Base-by-base conservation (phyloP, 768 basidiomycete genomes). In the Arthromyces matolae region DNA sequence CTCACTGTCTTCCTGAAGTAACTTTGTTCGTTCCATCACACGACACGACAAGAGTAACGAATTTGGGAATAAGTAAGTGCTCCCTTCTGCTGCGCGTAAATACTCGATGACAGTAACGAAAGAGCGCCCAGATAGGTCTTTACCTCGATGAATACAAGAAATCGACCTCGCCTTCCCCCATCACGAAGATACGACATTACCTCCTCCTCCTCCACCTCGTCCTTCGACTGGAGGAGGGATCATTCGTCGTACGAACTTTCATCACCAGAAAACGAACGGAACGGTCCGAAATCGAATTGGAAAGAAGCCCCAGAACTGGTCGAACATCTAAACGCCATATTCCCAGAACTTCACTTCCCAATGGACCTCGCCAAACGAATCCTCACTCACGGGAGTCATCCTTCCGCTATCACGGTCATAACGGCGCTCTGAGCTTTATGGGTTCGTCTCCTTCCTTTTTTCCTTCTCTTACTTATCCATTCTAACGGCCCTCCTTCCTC, bases 371-470 rank as follows among this genome's bases (percentile, higher is more conserved):
- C n/a, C n/a, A n/a, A n/a, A n/a, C n/a, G n/a, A n/a, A n/a, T n/a
- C n/a, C n/a, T n/a, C n/a, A n/a, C n/a, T n/a, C n/a, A n/a, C n/a
- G n/a, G n/a, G n/a, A n/a, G n/a, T n/a, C n/a, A n/a, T n/a, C n/a
- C 18, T 66, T 75, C 25, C 84, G 90, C 63, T 70, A 73, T 41
- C 57, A 75, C 36, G 86, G 89, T 2, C 86, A 90, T 61, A 91
- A 91, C 57, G 80, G 76, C 37, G 80, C 80, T 8, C 66, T 86
- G 36, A 70, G n/a, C n/a, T n/a, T n/a, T n/a, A n/a, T n/a, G n/a
- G n/a, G n/a, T n/a, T n/a, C n/a, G n/a, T n/a, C n/a, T 76, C 31
- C 92, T 92, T 59, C 71, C 89, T 19, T 89, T 89, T 87, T 55
- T 45, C 79, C 66, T 5, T 40, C 38, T 31, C 13, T 29, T 14